Conservation (phyloP, 2,329 filamentous ascomycete species). For the Fusarium robinianum region DNA sequence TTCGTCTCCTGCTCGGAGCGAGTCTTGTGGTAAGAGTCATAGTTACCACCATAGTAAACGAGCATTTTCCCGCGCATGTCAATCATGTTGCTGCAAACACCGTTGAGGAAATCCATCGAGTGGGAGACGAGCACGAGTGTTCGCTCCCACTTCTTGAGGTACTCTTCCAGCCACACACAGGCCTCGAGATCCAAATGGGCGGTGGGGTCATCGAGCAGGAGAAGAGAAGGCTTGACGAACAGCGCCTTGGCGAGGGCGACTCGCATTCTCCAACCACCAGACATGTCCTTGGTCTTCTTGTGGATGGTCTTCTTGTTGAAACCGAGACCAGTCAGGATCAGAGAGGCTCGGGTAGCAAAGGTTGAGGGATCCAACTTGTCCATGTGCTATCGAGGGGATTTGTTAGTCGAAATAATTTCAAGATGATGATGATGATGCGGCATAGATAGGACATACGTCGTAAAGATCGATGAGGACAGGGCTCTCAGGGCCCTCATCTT, state of each 20-base stretch:
- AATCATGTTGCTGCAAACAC: conserved; percentile 97
- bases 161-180: conserved; percentile 99
- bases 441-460: conserved; percentile 71
- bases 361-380: conserved; percentile 99
- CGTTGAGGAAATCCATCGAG: conserved; percentile 98
- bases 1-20: conserved; percentile 92
- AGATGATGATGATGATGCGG: neutral
- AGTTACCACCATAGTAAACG: conserved; percentile 99
- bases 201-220: conserved; percentile 96
- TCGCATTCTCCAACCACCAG: conserved; percentile 99
- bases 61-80: conserved; percentile 92
- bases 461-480: conserved; percentile 92
- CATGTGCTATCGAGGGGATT: conserved; percentile 70
- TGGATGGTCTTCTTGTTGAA: conserved; percentile 98
- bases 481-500: conserved; percentile 89
- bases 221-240: conserved; percentile 95
- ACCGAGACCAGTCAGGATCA: conserved; percentile 96
- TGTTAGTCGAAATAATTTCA: conserved; percentile 23
- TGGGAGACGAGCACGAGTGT: conserved; percentile 96
- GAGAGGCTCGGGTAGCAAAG: conserved; percentile 91
- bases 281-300: conserved; percentile 99
- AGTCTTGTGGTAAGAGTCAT: conserved; percentile 97
- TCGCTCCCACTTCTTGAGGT: conserved; percentile 99
- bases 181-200: conserved; percentile 99
- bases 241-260: conserved; percentile 96